A percentile compares a stretch with the other conserved stretches of the same genome.
Evolutionary conservation across 139 green algal genomes (phyloP).

Genomic region (Marvania coccoides): DNA sequence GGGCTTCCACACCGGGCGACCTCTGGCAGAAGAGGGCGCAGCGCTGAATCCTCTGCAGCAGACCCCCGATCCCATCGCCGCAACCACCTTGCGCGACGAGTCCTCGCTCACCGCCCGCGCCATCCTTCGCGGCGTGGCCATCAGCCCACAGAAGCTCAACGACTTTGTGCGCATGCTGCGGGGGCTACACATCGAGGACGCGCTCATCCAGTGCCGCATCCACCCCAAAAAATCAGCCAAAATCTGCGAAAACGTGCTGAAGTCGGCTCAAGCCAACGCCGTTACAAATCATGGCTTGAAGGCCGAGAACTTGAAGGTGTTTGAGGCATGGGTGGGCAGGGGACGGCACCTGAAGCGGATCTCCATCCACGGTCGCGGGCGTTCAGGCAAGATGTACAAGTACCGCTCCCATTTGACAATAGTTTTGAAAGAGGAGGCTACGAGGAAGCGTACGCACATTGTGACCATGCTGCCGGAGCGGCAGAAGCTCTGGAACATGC

Average conservation of each 20-base stretch:
- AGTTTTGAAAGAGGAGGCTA: constrained; percentile 12
- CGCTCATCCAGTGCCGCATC: constrained; percentile 23
- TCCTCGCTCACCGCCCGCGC: neutral
- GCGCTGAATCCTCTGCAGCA: neutral
- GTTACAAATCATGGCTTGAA: constrained; percentile 33
- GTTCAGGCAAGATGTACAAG: constrained; percentile 16
- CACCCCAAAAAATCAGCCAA: constrained; percentile 19
- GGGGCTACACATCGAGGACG: constrained; percentile 19
- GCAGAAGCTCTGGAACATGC: neutral
- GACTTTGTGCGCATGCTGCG: constrained; percentile 21
- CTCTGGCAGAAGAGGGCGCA: neutral
- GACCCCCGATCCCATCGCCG: neutral
- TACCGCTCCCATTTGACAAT: constrained; percentile 46
- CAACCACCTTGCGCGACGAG: too few relatives aligned
- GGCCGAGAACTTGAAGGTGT: constrained; percentile 11
- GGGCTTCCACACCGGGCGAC: neutral
- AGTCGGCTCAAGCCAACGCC: constrained; percentile 28
- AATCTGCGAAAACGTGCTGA: constrained; percentile 23
- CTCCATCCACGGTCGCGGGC: constrained; percentile 27
- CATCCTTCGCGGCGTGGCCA: constrained; percentile 7
- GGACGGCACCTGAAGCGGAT: constrained; percentile 33
- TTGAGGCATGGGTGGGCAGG: constrained; percentile 33
- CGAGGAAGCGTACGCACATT: neutral
- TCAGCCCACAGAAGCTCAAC: constrained; percentile 30
- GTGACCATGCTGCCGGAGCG: constrained; percentile 24